Evolutionary conservation across 2,329 filamentous ascomycete genomes (phyloP).

Genomic region (Epichloe sylvatica): DNA sequence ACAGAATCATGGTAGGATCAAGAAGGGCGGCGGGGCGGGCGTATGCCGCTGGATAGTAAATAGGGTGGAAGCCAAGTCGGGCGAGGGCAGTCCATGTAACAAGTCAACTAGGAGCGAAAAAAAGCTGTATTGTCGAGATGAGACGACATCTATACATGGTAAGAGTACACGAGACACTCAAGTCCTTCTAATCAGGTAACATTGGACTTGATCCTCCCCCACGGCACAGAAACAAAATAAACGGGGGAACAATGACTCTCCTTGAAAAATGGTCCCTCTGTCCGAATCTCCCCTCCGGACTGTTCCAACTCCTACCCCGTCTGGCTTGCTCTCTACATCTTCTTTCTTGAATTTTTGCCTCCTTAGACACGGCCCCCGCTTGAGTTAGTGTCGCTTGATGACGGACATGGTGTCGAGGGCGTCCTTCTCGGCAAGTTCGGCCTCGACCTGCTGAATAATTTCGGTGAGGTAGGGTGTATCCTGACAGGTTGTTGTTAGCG

Average conservation of each 20-base stretch:
- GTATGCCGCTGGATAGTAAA: too few relatives aligned
- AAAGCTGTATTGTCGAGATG: slow-evolving; percentile 7
- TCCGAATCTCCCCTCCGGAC: not conserved
- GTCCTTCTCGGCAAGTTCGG: slow-evolving; percentile 36
- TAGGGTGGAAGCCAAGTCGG: too few relatives aligned
- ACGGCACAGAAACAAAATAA: not conserved
- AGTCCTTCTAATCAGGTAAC: slow-evolving; percentile 1
- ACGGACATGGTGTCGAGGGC: slow-evolving; percentile 37
- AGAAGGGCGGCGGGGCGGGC: too few relatives aligned
- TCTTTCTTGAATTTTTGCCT: not conserved
- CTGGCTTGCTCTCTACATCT: not conserved
- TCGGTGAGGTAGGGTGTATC: slow-evolving; percentile 40
- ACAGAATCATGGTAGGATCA: not conserved
- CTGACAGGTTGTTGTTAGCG: slow-evolving; percentile 14
- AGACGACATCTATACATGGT: slow-evolving; percentile 7
- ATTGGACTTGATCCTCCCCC: not conserved
- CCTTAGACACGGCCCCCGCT: not conserved
- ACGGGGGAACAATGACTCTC: not conserved
- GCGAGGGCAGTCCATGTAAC: too few relatives aligned
- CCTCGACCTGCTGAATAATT: slow-evolving; percentile 37
- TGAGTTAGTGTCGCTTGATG: slow-evolving; percentile 33
- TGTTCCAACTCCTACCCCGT: not conserved
- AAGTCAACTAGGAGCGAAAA: not conserved
- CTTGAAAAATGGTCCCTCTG: not conserved
- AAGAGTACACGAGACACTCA: slow-evolving; percentile 8